A percentile compares a stretch with the other conserved stretches of the same genome.
phyloP scores from a whole-genome alignment of 306 rosid species.

The Albizia julibrissin region DNA sequence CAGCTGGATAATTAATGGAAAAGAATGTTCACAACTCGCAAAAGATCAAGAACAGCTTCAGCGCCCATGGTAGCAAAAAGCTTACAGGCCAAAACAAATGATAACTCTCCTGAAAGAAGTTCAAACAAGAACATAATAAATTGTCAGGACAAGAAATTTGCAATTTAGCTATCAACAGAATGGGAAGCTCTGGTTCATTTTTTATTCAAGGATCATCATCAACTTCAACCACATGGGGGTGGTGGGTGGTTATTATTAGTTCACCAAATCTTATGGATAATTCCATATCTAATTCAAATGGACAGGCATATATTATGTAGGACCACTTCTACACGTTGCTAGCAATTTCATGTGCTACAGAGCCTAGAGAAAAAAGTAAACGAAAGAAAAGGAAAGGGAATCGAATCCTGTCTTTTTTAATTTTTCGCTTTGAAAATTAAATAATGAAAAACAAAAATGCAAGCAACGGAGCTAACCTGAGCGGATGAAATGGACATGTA shows the following conservation, averaged over 20 bases:
- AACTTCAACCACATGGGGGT: not conserved
- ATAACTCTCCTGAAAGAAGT: slow-evolving; percentile 45
- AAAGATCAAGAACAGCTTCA: slow-evolving; percentile 32
- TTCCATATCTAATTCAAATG: not conserved
- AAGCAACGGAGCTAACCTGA: slow-evolving; percentile 39
- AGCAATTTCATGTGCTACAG: not conserved
- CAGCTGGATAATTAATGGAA: slow-evolving; percentile 6
- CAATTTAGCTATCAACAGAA: not conserved
- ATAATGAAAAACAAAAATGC: not conserved
- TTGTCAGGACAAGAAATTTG: not conserved
- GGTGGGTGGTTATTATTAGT: not conserved
- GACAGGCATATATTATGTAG: not conserved
- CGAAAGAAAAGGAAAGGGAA: not conserved
- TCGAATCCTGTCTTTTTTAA: not conserved
- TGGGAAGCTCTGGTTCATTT: not conserved
- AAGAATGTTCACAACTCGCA: slow-evolving; percentile 37
- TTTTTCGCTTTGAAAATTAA: not conserved
- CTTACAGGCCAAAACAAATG: slow-evolving; percentile 31
- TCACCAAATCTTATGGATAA: not conserved
- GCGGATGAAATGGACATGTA: slow-evolving; percentile 83
- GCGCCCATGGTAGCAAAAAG: slow-evolving; percentile 40
- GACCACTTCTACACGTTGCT: not conserved
- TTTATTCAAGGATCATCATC: not conserved
- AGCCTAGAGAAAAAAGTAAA: not conserved
- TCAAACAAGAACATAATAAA: not conserved